These are phyloP conservation scores for Erodium texanum DNA, from an alignment of 441 rosid genomes.

Conservation along the genomic window DNA sequence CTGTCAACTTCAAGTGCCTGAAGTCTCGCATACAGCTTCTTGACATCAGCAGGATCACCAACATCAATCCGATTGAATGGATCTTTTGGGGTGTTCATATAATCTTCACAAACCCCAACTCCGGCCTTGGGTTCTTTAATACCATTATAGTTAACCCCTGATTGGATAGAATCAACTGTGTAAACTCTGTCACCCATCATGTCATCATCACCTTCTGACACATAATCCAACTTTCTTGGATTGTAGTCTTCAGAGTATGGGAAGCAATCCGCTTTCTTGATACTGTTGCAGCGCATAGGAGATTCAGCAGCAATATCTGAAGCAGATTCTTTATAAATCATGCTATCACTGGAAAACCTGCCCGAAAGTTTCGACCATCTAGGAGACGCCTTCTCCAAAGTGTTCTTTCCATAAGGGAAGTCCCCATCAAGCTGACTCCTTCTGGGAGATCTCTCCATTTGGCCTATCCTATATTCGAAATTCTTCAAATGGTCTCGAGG, in stretches of 20 bases:
- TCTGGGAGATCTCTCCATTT: conserved; percentile 70
- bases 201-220: conserved; percentile 58
- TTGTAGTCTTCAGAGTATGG: conserved; percentile 30
- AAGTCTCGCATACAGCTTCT: conserved; percentile 79
- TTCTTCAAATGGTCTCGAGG: conserved; percentile 55
- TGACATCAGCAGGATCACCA: conserved; percentile 62
- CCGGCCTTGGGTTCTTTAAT: conserved; percentile 31
- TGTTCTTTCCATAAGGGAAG: conserved; percentile 34
- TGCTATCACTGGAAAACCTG: conserved; percentile 52
- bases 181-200: conserved; percentile 68
- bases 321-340: conserved; percentile 31
- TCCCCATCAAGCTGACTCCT: conserved; percentile 39
- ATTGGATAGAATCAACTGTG: conserved; percentile 74
- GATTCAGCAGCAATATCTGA: conserved; percentile 41
- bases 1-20: conserved; percentile 96
- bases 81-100: conserved; percentile 42
- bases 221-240: conserved; percentile 35
- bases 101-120: conserved; percentile 38
- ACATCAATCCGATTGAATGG: conserved; percentile 35
- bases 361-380: conserved; percentile 44
- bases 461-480: conserved; percentile 61
- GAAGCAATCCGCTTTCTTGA: conserved; percentile 44
- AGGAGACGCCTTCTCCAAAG: conserved; percentile 78
- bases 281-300: conserved; percentile 38
- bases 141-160: conserved; percentile 29